Conservation (phyloP, 75 land plant species). For the Pinus tabuliformis region DNA sequence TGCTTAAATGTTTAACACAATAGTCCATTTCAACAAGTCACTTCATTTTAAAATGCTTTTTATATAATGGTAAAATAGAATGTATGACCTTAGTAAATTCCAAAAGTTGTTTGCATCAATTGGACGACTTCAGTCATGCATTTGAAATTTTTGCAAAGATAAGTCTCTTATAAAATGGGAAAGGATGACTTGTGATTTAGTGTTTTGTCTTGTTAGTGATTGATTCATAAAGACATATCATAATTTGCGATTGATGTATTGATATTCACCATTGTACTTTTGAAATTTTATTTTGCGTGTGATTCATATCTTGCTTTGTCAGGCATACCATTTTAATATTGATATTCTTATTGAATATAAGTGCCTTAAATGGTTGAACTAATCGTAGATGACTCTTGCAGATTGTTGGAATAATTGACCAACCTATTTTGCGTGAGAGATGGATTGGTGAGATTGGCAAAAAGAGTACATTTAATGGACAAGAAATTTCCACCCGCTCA, state of each 20-base stretch:
- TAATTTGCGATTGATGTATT: neutral
- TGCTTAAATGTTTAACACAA: too few species aligned
- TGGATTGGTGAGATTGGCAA: conserved; percentile 87
- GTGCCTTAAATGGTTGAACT: neutral
- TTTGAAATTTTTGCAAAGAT: too few species aligned
- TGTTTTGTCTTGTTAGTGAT: too few species aligned
- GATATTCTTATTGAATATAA: neutral
- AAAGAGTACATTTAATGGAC: conserved; percentile 68
- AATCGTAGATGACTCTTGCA: conserved; percentile 14
- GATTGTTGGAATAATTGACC: conserved; percentile 95
- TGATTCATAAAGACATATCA: neutral
- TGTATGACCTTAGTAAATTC: too few species aligned
- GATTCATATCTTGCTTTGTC: neutral
- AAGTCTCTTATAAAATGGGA: too few species aligned
- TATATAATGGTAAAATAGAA: too few species aligned
- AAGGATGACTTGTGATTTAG: too few species aligned
- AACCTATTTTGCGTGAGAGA: conserved; percentile 85
- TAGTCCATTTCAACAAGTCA: too few species aligned
- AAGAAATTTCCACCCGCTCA: conserved; percentile 69
- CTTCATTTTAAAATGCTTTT: too few species aligned
- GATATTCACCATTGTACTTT: neutral
- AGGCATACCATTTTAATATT: neutral
- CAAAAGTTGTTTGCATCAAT: too few species aligned
- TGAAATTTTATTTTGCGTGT: neutral
- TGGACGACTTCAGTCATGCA: too few species aligned